A percentile compares a stretch with the other conserved stretches of the same genome.
Conservation (phyloP, 495 filamentous ascomycete genomes). For the Eremomyces bilateralis region DNA sequence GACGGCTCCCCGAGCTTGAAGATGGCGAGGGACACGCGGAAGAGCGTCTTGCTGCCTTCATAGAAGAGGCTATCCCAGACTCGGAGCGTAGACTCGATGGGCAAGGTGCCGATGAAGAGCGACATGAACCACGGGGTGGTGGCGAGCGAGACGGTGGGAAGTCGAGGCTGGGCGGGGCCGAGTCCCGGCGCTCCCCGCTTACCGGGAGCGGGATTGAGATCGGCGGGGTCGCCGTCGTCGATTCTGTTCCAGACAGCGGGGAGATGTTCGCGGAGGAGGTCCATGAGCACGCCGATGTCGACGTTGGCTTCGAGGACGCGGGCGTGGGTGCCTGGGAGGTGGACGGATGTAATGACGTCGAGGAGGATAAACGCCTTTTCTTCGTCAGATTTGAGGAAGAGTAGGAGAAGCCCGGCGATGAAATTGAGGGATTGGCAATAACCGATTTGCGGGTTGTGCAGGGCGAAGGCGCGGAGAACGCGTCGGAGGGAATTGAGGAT, state of each 20-base stretch:
- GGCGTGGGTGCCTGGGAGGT: conserved; percentile 84
- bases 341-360: conserved; percentile 70
- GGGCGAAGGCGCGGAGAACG: conserved; percentile 72
- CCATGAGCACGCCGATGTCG: conserved; percentile 87
- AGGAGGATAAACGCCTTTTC: conserved; percentile 92
- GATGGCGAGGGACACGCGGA: conserved; percentile 73
- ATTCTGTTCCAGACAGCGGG: conserved; percentile 79
- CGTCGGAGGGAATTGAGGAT: conserved; percentile 64
- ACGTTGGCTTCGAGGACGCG: conserved; percentile 83
- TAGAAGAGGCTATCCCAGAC: conserved; percentile 96
- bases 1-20: conserved; percentile 79
- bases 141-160: conserved; percentile 80
- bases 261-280: conserved; percentile 56
- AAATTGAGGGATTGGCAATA: conserved; percentile 98
- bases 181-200: conserved; percentile 10
- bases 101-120: conserved; percentile 77
- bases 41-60: conserved; percentile 88
- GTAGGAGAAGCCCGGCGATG: conserved; percentile 78
- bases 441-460: conserved; percentile 73
- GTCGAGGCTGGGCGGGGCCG: conserved; percentile 22
- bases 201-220: conserved; percentile 6
- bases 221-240: conserved; percentile 43
- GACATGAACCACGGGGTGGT: conserved; percentile 99
- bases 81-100: conserved; percentile 71
- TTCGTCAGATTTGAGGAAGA: conserved; percentile 56